Evolutionary conservation across 176 grass and related monocot species (phyloP).

Genomic region (Avena insularis): DNA sequence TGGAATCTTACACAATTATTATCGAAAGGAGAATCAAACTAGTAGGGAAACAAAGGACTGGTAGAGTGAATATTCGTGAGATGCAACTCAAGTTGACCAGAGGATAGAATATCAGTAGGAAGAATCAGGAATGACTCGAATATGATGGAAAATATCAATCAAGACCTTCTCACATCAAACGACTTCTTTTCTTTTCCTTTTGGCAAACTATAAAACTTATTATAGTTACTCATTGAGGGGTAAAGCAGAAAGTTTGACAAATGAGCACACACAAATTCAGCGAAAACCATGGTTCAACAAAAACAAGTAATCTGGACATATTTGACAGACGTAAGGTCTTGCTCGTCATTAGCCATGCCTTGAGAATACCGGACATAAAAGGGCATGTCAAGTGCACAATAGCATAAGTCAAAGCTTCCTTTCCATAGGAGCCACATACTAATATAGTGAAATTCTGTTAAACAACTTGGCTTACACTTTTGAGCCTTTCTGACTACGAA

Average conservation of each 20-base stretch:
- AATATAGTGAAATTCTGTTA: not conserved
- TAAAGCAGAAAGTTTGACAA: constrained; percentile 3
- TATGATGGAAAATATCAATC: constrained; percentile 10
- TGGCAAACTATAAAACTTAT: not conserved
- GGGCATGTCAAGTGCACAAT: not conserved
- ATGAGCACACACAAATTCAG: not conserved
- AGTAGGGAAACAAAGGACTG: constrained; percentile 6
- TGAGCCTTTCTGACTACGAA: constrained; percentile 17
- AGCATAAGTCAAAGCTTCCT: constrained; percentile 35
- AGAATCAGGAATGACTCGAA: not conserved
- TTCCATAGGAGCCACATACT: constrained; percentile 27
- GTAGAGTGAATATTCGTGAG: constrained; percentile 16
- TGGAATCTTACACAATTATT: constrained; percentile 8
- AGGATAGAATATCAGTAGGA: not conserved
- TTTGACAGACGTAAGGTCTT: not conserved
- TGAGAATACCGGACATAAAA: not conserved
- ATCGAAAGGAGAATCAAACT: not conserved
- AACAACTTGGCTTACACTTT: constrained; percentile 24
- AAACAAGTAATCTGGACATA: not conserved
- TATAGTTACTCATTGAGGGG: not conserved
- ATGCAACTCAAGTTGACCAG: constrained; percentile 7
- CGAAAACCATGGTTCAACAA: not conserved
- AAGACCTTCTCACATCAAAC: not conserved
- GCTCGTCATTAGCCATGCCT: not conserved
- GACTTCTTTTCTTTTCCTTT: not conserved